A percentile compares a stretch with the other conserved stretches of the same genome.
phyloP scores from a whole-genome alignment of 352 stramenopile genomes.

The Phytophthora palmivora region DNA sequence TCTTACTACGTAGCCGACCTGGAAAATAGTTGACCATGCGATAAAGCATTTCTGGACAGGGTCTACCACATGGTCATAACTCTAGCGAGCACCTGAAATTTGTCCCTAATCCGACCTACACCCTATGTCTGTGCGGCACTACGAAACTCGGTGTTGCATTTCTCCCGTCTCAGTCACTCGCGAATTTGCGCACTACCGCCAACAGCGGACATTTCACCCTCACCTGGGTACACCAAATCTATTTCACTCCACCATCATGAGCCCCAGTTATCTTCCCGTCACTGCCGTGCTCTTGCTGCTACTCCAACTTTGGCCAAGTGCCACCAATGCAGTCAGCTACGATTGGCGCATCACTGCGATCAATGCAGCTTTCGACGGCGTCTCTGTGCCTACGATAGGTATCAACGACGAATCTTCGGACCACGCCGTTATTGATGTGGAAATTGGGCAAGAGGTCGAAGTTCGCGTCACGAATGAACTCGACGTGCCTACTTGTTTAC shows the following conservation, averaged over 20 bases:
- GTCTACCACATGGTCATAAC: neutral
- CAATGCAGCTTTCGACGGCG: conserved; percentile 16
- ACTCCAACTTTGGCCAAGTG: neutral
- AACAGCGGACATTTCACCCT: neutral
- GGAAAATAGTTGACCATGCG: no score
- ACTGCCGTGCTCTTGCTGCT: neutral
- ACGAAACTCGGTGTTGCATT: neutral
- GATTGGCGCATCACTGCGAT: conserved; percentile 10
- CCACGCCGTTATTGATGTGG: conserved; percentile 22
- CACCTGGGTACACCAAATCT: neutral
- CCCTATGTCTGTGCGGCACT: neutral
- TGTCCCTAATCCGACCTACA: neutral
- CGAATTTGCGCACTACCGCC: neutral
- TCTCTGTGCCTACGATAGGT: conserved; percentile 8
- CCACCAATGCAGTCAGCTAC: conserved; percentile 1
- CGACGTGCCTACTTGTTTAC: conserved; percentile 9
- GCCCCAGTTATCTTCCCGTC: neutral
- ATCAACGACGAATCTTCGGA: conserved; percentile 26
- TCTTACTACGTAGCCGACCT: no score
- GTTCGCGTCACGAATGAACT: conserved; percentile 23
- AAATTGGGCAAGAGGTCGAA: conserved; percentile 14
- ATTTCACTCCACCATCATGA: neutral
- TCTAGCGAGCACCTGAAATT: no score
- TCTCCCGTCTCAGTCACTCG: neutral
- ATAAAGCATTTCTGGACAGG: neutral